Evolutionary conservation across 805 yeast genomes (phyloP), one percentile per base, ranked within the genome.

Genomic region (Wickerhamia fluorescens): DNA sequence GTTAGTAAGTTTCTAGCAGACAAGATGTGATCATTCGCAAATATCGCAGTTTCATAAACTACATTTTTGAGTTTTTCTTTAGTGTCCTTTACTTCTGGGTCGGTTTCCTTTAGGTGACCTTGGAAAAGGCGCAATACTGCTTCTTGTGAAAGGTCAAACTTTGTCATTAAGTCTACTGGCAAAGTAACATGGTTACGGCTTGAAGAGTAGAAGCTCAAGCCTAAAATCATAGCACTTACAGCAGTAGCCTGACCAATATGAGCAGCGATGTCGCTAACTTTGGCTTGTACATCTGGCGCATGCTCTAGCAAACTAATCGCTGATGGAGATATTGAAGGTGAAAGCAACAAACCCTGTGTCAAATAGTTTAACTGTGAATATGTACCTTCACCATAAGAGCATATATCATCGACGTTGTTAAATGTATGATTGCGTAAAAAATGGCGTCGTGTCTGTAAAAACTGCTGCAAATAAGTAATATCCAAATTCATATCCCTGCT

Each of bases 201-300:
- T 13, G 53, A 47, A 0, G 82, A 77, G 49, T 74, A 77, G 51
- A 67, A 81, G 14, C 61, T 59, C 27, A 77, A 47, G 0, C 81
- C 83, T 29, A 79, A 56, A 9, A 85, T 61, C 52, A 73, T 63
- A 3, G 80, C 66, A 1, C 85, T 76, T 8, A 85, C 63, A 0
- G 87, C 78, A 0, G 79, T 71, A 2, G 92, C 83, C 50, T 85
- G 94, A 5, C 95, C 95, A 21, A 85, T 55, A 53, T 84, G 94
- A 0, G 94, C 92, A 7, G 75, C 69, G 7, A 78, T 68, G 36
- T 80, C 84, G 19, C 75, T 66, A 6, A 75, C 55, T 4, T 49
- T 40, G 11, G 52, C 51, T 34, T 68, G 72, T n/a, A 75, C 45
- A 5, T 37, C 38, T 0, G 66, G 53, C 24, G 74, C 66, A 14